Evolutionary conservation across 768 basidiomycete species (phyloP).

Genomic region (Naganishia onofrii): DNA sequence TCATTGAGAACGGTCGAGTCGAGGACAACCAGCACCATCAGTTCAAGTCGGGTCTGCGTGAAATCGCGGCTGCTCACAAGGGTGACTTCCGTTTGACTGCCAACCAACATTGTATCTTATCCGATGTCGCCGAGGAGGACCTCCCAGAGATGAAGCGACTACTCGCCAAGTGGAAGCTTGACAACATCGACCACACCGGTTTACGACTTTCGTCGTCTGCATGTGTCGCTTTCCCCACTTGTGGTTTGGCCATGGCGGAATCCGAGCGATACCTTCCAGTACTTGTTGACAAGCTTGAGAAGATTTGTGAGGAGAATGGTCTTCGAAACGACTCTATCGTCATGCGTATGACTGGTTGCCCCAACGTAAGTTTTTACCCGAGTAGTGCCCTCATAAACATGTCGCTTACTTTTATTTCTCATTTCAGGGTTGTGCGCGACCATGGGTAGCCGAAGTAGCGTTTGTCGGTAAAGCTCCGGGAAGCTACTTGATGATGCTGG

Average conservation of each 20-base stretch:
- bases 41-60: slow-evolving; percentile 87
- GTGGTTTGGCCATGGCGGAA: slow-evolving; percentile 73
- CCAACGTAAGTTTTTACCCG: slow-evolving; percentile 46
- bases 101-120: slow-evolving; percentile 88
- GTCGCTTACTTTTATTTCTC: slow-evolving; percentile 9
- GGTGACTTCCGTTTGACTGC: slow-evolving; percentile 89
- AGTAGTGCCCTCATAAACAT: background rate
- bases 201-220: slow-evolving; percentile 86
- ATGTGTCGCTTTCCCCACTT: slow-evolving; percentile 96
- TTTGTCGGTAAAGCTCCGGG: slow-evolving; percentile 96
- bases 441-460: slow-evolving; percentile 90
- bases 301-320: slow-evolving; percentile 88
- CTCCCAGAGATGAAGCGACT: slow-evolving; percentile 73
- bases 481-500: slow-evolving; percentile 87
- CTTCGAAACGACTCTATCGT: slow-evolving; percentile 90
- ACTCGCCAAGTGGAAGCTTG: slow-evolving; percentile 79
- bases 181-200: slow-evolving; percentile 75
- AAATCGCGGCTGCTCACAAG: slow-evolving; percentile 92
- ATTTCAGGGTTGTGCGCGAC: slow-evolving; percentile 72
- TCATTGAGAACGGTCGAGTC: slow-evolving; percentile 97
- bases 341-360: slow-evolving; percentile 98
- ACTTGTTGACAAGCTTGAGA: slow-evolving; percentile 87
- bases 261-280: slow-evolving; percentile 86
- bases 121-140: slow-evolving; percentile 74
- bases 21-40: slow-evolving; percentile 79